Evolutionary conservation across 2,329 filamentous ascomycete genomes (phyloP), one percentile per base, ranked within the genome.

Genomic region (Triangularia setosa): DNA sequence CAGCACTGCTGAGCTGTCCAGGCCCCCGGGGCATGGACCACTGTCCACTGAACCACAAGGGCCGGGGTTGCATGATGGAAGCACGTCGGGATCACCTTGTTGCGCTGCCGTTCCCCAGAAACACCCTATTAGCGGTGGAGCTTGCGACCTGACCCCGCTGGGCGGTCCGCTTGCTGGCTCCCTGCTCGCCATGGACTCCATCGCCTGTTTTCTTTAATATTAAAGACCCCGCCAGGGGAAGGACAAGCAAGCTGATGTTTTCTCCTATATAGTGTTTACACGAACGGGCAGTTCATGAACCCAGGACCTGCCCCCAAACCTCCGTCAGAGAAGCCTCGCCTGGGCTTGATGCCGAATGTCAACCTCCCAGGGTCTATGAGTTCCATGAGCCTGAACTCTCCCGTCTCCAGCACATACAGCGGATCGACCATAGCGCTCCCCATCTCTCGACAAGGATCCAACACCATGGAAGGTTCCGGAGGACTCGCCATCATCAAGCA

Each of bases 221-320:
- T 60, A 60, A 48, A 60, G 58, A 53, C 60, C 35, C 60, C 60
- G 60, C 60, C 60, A 18, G 35, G 58, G 58, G 23, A 6, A 18
- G 30, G 44, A 59, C 28, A 24, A 14, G 23, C 33, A 33, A 64
- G 66, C 68, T 70, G 59, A 70, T 44, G 8, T 60, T 23, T 24
- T 33, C 52, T 33, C 54, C 25, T 56, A 35, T 52, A 66, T 72
- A 87, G 84, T 74, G 77, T 84, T 71, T 89, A 87, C 74, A 79
- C 84, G 52, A 80, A 81, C 69, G 85, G 83, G 72, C 86, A 88
- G 77, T 98, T 98, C 81, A 96, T 98, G 91, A 98, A 98, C 78
- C 93, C 95, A 67, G 93, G 95, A 69, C 94, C 95, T 72, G 94
- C 95, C 70, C 95, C 95, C 69, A 90, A 91, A 73, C 94, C 95